phyloP scores from a whole-genome alignment of 2,329 filamentous ascomycete species.

The Stemphylium vesicarium region DNA sequence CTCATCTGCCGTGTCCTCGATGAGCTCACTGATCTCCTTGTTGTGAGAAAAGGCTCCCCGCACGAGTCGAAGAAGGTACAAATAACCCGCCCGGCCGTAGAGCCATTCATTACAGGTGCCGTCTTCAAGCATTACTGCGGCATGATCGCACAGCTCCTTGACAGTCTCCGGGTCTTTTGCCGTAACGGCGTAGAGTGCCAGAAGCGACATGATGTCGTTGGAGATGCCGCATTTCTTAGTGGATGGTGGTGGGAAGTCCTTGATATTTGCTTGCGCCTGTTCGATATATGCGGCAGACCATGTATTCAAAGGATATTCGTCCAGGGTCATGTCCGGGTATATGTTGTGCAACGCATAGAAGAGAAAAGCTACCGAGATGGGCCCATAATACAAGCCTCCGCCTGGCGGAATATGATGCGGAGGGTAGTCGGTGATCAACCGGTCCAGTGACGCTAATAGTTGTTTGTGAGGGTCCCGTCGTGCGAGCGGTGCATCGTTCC shows the following conservation, averaged over 20 bases:
- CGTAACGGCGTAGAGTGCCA: slow-evolving; percentile 58
- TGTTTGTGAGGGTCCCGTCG: slow-evolving; percentile 57
- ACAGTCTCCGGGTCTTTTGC: slow-evolving; percentile 58
- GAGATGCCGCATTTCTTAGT: slow-evolving; percentile 56
- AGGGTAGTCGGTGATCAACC: slow-evolving; percentile 56
- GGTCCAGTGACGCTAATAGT: slow-evolving; percentile 57
- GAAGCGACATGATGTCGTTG: slow-evolving; percentile 58
- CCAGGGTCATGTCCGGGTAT: slow-evolving; percentile 56
- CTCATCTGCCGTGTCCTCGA: slow-evolving; percentile 61
- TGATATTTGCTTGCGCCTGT: slow-evolving; percentile 57
- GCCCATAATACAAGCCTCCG: slow-evolving; percentile 59
- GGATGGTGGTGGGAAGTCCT: slow-evolving; percentile 55
- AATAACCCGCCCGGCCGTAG: slow-evolving; percentile 70
- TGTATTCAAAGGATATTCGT: slow-evolving; percentile 54
- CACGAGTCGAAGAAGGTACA: slow-evolving; percentile 71
- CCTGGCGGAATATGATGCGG: slow-evolving; percentile 54
- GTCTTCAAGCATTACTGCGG: slow-evolving; percentile 54
- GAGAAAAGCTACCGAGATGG: slow-evolving; percentile 57
- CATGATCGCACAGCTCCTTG: slow-evolving; percentile 58
- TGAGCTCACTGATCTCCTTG: slow-evolving; percentile 57
- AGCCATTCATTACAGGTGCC: slow-evolving; percentile 67
- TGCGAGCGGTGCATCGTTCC: slow-evolving; percentile 47
- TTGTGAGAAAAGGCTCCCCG: slow-evolving; percentile 62
- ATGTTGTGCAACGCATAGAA: slow-evolving; percentile 58
- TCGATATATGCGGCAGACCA: slow-evolving; percentile 60